phyloP scores from a whole-genome alignment of 139 green algal species.

The Coccomyxa sp. region DNA sequence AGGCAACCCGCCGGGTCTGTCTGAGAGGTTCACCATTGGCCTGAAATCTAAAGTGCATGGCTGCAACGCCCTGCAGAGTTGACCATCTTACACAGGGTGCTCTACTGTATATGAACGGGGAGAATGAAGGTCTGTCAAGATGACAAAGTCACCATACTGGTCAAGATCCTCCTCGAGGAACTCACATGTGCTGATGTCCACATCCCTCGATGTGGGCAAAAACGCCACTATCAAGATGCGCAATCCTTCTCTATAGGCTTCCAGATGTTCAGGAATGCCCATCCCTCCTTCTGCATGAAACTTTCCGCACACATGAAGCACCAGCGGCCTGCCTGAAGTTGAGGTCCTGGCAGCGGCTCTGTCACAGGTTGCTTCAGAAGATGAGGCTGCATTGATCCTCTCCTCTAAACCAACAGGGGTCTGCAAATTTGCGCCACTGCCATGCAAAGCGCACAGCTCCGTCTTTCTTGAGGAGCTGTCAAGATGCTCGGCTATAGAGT shows the following conservation, averaged over 20 bases:
- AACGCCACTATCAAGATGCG: neutral
- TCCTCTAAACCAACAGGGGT: too few relatives aligned
- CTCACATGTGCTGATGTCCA: neutral
- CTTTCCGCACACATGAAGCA: constrained; percentile 31
- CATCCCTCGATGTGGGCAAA: neutral
- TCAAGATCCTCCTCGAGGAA: neutral
- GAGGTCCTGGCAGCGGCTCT: too few relatives aligned
- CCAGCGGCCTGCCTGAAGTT: neutral
- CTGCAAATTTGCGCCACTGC: too few relatives aligned
- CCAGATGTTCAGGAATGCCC: constrained; percentile 43
- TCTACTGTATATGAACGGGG: neutral
- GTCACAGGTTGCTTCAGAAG: neutral
- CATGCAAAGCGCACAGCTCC: too few relatives aligned
- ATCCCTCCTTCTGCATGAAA: constrained; percentile 44
- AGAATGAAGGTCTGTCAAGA: neutral
- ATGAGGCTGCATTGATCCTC: neutral
- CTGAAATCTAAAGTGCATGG: too few relatives aligned
- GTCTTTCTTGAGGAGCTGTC: neutral
- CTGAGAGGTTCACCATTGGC: too few relatives aligned
- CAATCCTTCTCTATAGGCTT: neutral
- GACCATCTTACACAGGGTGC: neutral
- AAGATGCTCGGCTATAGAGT: constrained; percentile 29
- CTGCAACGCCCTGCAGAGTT: too few relatives aligned
- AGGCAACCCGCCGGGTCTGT: too few relatives aligned
- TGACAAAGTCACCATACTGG: neutral